phyloP scores from a whole-genome alignment of 1,284 basidiomycete species.

The Kalmanozyma brasiliensis region DNA sequence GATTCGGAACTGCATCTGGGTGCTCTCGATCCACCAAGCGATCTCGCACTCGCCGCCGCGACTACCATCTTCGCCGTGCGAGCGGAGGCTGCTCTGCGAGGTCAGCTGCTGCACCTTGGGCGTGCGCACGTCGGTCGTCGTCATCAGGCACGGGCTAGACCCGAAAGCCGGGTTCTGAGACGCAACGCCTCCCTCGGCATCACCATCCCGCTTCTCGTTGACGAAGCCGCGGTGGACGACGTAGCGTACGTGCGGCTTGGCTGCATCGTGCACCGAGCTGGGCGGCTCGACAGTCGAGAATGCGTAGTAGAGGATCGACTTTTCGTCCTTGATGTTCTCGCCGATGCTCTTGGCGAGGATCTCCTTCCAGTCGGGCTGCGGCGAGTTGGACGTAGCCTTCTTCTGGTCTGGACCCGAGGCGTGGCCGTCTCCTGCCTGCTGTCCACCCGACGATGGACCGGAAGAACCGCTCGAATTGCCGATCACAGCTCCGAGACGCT shows the following conservation, averaged over 20 bases:
- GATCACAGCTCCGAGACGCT: constrained; percentile 33
- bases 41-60: constrained; percentile 60
- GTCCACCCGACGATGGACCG: constrained; percentile 2
- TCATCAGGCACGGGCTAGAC: constrained; percentile 62
- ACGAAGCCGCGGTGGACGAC: constrained; percentile 69
- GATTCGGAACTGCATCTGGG: constrained; percentile 67
- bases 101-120: constrained; percentile 67
- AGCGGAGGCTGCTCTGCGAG: constrained; percentile 33
- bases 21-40: constrained; percentile 67
- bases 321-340: constrained; percentile 56
- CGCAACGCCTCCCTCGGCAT: constrained; percentile 47
- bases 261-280: constrained; percentile 49
- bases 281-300: constrained; percentile 54
- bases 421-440: constrained; percentile 34
- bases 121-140: constrained; percentile 68
- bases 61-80: constrained; percentile 28
- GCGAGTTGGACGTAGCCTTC: constrained; percentile 48
- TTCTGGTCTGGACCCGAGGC: constrained; percentile 21
- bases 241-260: constrained; percentile 58
- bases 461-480: constrained; percentile 15
- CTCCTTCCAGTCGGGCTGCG: constrained; percentile 60
- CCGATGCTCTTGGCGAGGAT: constrained; percentile 47
- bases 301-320: constrained; percentile 63
- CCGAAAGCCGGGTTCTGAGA: constrained; percentile 51
- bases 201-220: constrained; percentile 65